Conservation (phyloP, 1,284 basidiomycete species). For the Cystobasidium sp. region DNA sequence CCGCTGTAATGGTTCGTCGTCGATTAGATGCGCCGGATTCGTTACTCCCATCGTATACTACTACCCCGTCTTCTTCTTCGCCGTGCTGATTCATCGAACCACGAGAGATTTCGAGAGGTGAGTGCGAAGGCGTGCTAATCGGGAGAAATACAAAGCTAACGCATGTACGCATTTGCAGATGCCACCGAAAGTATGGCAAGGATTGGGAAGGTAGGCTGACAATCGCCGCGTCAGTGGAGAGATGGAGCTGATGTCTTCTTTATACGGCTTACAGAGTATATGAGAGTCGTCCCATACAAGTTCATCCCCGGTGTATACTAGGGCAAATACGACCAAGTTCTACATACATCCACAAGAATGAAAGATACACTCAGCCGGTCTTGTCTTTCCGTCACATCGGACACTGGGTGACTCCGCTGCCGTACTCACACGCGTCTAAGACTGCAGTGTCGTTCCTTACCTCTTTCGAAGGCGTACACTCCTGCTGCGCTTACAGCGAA, state of each 20-base stretch:
- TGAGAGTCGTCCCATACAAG: slow-evolving; percentile 37
- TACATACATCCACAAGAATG: too few species aligned
- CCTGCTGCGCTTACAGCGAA: too few species aligned
- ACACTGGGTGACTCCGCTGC: too few species aligned
- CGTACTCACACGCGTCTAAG: too few species aligned
- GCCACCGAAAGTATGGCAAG: slow-evolving; percentile 89
- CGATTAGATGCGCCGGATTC: slow-evolving; percentile 67
- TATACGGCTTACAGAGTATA: slow-evolving; percentile 17
- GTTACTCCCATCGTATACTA: slow-evolving; percentile 90
- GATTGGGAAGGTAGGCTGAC: slow-evolving; percentile 72
- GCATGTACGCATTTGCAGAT: slow-evolving; percentile 61
- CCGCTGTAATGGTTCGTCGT: neutral
- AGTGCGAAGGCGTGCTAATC: too few species aligned
- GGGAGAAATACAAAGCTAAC: too few species aligned
- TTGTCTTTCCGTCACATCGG: too few species aligned
- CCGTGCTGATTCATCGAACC: slow-evolving; percentile 83
- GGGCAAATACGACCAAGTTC: neutral
- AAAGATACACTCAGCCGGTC: too few species aligned
- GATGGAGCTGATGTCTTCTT: neutral
- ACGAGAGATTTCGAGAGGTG: slow-evolving; percentile 88
- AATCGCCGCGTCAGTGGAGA: neutral
- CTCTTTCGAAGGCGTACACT: too few species aligned
- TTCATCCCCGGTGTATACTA: slow-evolving; percentile 42
- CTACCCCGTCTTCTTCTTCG: slow-evolving; percentile 91
- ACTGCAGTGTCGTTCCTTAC: too few species aligned